Evolutionary conservation across 2,329 filamentous ascomycete species (phyloP).

Genomic region (Diaporthe helianthi): DNA sequence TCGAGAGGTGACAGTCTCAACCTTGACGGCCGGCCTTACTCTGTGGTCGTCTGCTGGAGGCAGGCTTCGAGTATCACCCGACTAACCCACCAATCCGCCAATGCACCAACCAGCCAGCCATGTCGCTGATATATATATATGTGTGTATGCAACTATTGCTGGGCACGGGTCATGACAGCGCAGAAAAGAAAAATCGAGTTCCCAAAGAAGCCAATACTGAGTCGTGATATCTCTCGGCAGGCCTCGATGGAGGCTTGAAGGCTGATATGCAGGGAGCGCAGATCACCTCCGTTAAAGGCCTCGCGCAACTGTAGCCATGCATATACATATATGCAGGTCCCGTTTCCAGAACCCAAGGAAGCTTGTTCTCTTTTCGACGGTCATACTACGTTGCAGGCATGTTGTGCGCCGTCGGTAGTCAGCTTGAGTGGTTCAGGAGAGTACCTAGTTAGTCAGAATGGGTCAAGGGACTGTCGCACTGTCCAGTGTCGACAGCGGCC

Average conservation of each 20-base stretch:
- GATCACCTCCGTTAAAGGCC: conserved; percentile 1
- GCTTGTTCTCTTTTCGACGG: not conserved
- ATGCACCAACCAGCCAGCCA: too few species aligned
- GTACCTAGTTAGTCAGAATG: not conserved
- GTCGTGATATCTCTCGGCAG: not conserved
- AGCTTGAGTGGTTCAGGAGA: not conserved
- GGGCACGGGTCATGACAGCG: not conserved
- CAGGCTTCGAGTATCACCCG: not conserved
- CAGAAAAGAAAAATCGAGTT: not conserved
- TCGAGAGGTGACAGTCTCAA: not conserved
- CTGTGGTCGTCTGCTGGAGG: not conserved
- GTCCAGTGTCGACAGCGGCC: not conserved
- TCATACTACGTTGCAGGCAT: conserved; percentile 9
- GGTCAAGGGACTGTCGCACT: not conserved
- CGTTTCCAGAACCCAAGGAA: conserved; percentile 4
- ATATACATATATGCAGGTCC: conserved; percentile 24
- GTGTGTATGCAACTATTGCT: not conserved
- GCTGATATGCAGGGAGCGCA: not conserved
- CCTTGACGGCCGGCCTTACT: not conserved
- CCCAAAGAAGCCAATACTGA: not conserved
- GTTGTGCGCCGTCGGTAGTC: conserved; percentile 14
- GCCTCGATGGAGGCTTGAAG: not conserved
- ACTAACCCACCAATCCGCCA: not conserved
- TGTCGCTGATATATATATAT: not conserved
- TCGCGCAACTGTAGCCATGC: conserved; percentile 9